Conservation (phyloP, 352 stramenopile genomes). For the Pseudoperonospora humuli region DNA sequence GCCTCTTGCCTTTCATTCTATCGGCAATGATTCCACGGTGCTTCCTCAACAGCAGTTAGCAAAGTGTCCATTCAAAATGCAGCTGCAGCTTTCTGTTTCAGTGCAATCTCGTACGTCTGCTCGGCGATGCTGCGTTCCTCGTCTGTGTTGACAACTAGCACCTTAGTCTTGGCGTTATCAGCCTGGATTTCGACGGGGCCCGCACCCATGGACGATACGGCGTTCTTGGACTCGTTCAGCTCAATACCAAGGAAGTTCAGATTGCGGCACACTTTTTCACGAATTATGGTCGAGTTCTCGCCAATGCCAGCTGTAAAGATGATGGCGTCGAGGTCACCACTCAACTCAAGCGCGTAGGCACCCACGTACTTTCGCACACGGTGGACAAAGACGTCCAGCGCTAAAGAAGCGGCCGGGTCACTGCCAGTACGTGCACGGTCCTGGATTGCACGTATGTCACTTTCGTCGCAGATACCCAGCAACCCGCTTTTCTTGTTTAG, state of each 20-base stretch:
- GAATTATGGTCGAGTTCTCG: slow-evolving; percentile 77
- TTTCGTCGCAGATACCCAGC: slow-evolving; percentile 70
- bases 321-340: slow-evolving; percentile 65
- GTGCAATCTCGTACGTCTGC: slow-evolving; percentile 62
- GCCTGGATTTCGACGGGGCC: slow-evolving; percentile 59
- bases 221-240: slow-evolving; percentile 69
- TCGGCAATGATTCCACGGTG: too few species aligned
- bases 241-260: slow-evolving; percentile 63
- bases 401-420: slow-evolving; percentile 54
- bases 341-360: slow-evolving; percentile 67
- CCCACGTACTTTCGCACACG: slow-evolving; percentile 86
- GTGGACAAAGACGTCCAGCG: slow-evolving; percentile 81
- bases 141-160: slow-evolving; percentile 86
- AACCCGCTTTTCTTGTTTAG: slow-evolving; percentile 88
- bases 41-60: too few species aligned
- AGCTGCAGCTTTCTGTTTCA: slow-evolving; percentile 4
- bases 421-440: slow-evolving; percentile 38
- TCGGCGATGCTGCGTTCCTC: slow-evolving; percentile 88
- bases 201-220: slow-evolving; percentile 44
- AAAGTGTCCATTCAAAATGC: too few species aligned
- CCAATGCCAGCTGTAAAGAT: slow-evolving; percentile 88
- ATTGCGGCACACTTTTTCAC: slow-evolving; percentile 54
- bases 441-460: slow-evolving; percentile 78
- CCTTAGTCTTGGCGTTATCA: slow-evolving; percentile 39
- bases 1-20: too few species aligned